Percentiles rank a stretch among this genome's conserved stretches.
Evolutionary conservation across 2,329 filamentous ascomycete genomes (phyloP).

Genomic region (Graphilbum sp.): DNA sequence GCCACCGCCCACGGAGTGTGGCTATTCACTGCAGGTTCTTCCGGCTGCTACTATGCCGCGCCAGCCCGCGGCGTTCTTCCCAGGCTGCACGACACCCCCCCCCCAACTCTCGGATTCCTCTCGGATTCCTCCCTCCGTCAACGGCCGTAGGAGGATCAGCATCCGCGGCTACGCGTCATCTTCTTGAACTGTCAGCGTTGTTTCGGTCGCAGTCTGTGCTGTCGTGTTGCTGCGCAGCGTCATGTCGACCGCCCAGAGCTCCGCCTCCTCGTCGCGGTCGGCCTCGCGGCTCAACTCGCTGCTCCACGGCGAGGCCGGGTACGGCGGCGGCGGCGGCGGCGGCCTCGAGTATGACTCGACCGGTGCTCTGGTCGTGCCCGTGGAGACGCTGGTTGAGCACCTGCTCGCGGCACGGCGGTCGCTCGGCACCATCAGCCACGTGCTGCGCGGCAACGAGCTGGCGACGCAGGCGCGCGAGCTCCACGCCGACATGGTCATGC

Average conservation of each 20-base stretch:
- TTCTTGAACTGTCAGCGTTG: too few species aligned
- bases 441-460: slow-evolving; percentile 76
- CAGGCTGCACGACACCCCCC: too few species aligned
- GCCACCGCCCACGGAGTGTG: too few species aligned
- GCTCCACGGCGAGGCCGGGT: background rate
- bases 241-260: background rate
- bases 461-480: slow-evolving; percentile 59
- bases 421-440: slow-evolving; percentile 65
- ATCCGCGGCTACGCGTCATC: too few species aligned
- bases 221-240: background rate
- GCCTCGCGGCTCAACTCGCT: slow-evolving; percentile 1
- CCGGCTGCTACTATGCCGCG: too few species aligned
- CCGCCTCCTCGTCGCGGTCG: slow-evolving; percentile 2
- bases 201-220: too few species aligned
- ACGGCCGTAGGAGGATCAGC: too few species aligned
- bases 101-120: too few species aligned
- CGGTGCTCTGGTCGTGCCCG: slow-evolving; percentile 25
- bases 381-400: slow-evolving; percentile 70
- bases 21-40: too few species aligned
- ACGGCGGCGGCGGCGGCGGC: background rate
- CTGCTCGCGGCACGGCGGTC: slow-evolving; percentile 79
- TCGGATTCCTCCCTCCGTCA: too few species aligned
- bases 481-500: slow-evolving; percentile 62
- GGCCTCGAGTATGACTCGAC: slow-evolving; percentile 16
- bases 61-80: too few species aligned